Percentiles rank a stretch among this genome's conserved stretches.
These are phyloP conservation scores for Setaria italica DNA, from an alignment of 202 grass and related monocot species.

Conservation along the genomic window DNA sequence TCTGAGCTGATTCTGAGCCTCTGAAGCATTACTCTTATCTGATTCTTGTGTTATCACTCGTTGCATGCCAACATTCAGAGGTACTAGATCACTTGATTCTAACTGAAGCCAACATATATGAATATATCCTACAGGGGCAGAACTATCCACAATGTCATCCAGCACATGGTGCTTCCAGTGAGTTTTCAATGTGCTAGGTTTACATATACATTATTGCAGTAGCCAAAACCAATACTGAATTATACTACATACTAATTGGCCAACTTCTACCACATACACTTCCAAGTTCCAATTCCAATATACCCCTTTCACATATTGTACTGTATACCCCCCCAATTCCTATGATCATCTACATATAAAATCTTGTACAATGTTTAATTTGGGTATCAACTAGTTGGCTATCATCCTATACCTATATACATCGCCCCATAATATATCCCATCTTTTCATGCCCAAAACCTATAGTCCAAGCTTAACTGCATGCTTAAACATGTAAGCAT, in stretches of 20 bases:
- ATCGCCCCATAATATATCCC: conserved; percentile 47
- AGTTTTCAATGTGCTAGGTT: background rate
- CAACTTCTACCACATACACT: conserved; percentile 38
- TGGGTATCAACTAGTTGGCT: conserved; percentile 49
- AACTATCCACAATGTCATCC: background rate
- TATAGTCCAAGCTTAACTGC: conserved; percentile 38
- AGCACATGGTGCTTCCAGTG: background rate
- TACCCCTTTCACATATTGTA: conserved; percentile 46
- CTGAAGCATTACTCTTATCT: conserved; percentile 1
- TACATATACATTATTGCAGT: conserved; percentile 32
- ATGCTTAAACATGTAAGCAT: conserved; percentile 23
- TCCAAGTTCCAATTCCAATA: conserved; percentile 48
- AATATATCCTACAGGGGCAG: background rate
- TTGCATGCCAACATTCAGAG: conserved; percentile 1
- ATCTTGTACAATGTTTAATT: conserved; percentile 59
- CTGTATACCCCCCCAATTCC: conserved; percentile 44
- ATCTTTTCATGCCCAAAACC: conserved; percentile 65
- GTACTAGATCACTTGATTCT: background rate
- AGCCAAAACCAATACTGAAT: conserved; percentile 49
- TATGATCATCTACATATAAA: conserved; percentile 52
- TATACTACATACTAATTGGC: conserved; percentile 19
- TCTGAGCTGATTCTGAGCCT: background rate
- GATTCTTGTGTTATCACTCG: background rate
- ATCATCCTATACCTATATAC: conserved; percentile 56
- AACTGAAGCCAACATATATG: background rate